phyloP scores from a whole-genome alignment of 1,139 yeast species.

The Petasospora rhodanensis region DNA sequence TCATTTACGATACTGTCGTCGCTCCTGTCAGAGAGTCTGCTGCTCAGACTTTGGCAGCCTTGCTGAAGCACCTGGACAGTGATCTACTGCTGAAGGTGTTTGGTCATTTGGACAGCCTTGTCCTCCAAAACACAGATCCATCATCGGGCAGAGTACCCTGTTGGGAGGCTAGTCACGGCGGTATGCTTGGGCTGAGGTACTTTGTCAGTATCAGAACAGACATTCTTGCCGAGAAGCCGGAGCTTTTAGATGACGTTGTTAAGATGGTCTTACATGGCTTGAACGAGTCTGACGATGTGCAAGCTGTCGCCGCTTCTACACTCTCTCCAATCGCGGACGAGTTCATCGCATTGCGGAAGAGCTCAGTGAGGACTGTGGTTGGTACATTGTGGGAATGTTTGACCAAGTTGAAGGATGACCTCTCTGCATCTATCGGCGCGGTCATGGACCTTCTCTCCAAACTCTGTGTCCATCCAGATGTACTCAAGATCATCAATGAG shows the following conservation, averaged over 20 bases:
- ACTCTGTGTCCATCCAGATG: conserved; percentile 77
- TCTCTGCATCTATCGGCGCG: conserved; percentile 92
- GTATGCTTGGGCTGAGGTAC: conserved; percentile 89
- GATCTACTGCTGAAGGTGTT: conserved; percentile 59
- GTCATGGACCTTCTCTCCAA: conserved; percentile 93
- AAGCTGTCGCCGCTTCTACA: conserved; percentile 94
- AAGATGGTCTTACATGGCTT: conserved; percentile 86
- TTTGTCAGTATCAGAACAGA: conserved; percentile 88
- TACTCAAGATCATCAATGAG: conserved; percentile 61
- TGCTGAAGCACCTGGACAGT: conserved; percentile 66
- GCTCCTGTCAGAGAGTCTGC: conserved; percentile 98
- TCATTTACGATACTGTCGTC: conserved; percentile 94
- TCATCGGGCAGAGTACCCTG: conserved; percentile 34
- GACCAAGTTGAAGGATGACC: conserved; percentile 80
- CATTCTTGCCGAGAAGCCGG: conserved; percentile 53
- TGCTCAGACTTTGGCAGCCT: conserved; percentile 91
- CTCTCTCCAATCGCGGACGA: conserved; percentile 84
- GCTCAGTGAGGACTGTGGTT: conserved; percentile 59
- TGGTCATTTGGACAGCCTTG: conserved; percentile 59
- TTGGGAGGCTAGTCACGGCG: conserved; percentile 99
- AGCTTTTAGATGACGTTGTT: conserved; percentile 66
- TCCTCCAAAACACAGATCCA: conserved; percentile 54
- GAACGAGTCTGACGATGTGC: conserved; percentile 85
- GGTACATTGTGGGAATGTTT: conserved; percentile 86
- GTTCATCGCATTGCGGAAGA: conserved; percentile 63